Conservation (phyloP, 371 early-diverging fungal species). For the Mortierella sp. region DNA sequence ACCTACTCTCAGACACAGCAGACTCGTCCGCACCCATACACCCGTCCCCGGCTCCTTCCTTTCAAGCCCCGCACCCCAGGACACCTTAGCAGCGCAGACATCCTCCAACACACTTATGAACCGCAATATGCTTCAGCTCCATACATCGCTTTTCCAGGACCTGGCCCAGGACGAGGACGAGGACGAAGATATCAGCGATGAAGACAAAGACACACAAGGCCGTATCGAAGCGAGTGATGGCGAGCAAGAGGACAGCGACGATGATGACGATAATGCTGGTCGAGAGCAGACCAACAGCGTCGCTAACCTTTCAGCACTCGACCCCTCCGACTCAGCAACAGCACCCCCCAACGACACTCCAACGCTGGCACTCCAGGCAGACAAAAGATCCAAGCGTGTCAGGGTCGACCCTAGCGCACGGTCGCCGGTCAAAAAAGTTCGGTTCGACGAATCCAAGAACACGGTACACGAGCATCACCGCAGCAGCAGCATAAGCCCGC, state of each 20-base stretch:
- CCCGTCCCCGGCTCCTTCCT: slow-evolving; percentile 12
- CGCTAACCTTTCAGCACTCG: slow-evolving; percentile 3
- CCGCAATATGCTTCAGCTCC: slow-evolving; percentile 14
- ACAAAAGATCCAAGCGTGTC: slow-evolving; percentile 31
- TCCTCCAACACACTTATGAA: slow-evolving; percentile 19
- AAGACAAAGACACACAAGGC: too few species aligned
- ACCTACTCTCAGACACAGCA: background rate
- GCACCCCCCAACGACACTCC: background rate
- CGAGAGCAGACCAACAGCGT: slow-evolving; percentile 2
- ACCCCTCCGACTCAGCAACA: background rate
- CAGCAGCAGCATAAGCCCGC: slow-evolving; percentile 14
- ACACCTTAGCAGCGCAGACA: slow-evolving; percentile 11
- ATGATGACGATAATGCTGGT: slow-evolving; percentile 8
- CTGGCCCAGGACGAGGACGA: slow-evolving; percentile 1
- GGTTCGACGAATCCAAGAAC: slow-evolving; percentile 38
- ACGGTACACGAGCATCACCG: slow-evolving; percentile 15
- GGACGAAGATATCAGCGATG: background rate
- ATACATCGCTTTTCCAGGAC: slow-evolving; percentile 7
- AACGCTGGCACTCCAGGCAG: slow-evolving; percentile 24
- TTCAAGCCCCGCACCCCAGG: background rate
- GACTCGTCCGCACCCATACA: slow-evolving; percentile 26
- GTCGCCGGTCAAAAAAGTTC: slow-evolving; percentile 17
- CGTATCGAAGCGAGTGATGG: background rate
- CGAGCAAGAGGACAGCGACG: background rate
- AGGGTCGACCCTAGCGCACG: slow-evolving; percentile 18